phyloP scores from a whole-genome alignment of 371 early-diverging fungal species.

The Lichtheimia ramosa region DNA sequence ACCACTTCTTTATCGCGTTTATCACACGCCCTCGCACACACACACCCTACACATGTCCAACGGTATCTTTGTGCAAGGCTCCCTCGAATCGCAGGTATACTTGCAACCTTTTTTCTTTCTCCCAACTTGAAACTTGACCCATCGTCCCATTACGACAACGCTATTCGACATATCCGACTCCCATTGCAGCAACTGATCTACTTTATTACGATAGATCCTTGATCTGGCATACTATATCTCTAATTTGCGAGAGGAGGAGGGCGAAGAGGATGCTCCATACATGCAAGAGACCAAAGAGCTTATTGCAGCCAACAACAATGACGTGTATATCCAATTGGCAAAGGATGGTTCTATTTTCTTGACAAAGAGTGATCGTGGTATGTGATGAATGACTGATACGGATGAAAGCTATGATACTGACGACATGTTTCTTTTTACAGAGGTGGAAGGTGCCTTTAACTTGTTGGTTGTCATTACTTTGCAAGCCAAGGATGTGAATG shows the following conservation, averaged over 20 bases:
- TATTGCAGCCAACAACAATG: conserved; percentile 59
- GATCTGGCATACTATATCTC: conserved; percentile 63
- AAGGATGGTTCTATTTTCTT: conserved; percentile 62
- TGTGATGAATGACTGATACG: neutral
- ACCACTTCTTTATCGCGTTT: neutral
- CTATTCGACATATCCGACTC: neutral
- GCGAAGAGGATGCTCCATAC: conserved; percentile 49
- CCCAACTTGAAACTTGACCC: neutral
- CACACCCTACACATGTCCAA: conserved; percentile 18
- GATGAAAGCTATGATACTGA: neutral
- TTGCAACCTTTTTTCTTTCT: neutral
- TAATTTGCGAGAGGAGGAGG: conserved; percentile 55
- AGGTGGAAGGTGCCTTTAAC: conserved; percentile 74
- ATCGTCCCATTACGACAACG: neutral
- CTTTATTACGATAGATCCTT: conserved; percentile 35
- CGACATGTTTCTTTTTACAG: conserved; percentile 28
- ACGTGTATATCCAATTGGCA: conserved; percentile 58
- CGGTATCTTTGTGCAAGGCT: conserved; percentile 27
- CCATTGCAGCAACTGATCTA: neutral
- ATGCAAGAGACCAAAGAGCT: conserved; percentile 52
- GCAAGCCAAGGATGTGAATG: conserved; percentile 30
- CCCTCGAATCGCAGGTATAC: conserved; percentile 28
- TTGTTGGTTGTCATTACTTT: conserved; percentile 64
- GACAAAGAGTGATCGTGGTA: conserved; percentile 64
- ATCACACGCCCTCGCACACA: neutral